Evolutionary conservation across 768 basidiomycete species (phyloP).

Genomic region (Podaxis sp.): DNA sequence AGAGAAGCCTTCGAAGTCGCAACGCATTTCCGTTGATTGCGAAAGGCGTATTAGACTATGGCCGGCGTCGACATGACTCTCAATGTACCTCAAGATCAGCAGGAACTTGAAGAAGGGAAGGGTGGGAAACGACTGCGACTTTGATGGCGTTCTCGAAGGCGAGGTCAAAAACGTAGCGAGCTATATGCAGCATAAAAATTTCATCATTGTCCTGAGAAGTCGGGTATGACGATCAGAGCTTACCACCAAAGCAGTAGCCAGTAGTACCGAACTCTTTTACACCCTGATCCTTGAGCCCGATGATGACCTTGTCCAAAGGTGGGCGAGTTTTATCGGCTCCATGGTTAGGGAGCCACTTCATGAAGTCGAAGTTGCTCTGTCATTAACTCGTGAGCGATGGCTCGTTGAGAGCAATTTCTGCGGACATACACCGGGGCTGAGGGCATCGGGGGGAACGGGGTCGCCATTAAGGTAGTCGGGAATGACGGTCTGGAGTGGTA

Average conservation of each 20-base stretch:
- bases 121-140: slow-evolving; percentile 55
- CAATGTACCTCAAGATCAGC: slow-evolving; percentile 57
- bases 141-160: slow-evolving; percentile 54
- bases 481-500: not conserved
- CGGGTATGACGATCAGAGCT: slow-evolving; percentile 13
- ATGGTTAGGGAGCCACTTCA: slow-evolving; percentile 46
- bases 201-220: no score
- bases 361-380: slow-evolving; percentile 36
- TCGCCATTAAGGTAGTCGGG: slow-evolving; percentile 17
- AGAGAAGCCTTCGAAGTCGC: slow-evolving; percentile 49
- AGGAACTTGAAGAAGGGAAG: slow-evolving; percentile 59
- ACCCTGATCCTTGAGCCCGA: slow-evolving; percentile 56
- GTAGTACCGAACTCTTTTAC: slow-evolving; percentile 57
- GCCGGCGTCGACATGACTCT: not conserved
- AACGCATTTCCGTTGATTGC: slow-evolving; percentile 43
- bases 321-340: slow-evolving; percentile 41
- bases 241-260: slow-evolving; percentile 73
- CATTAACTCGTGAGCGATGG: not conserved
- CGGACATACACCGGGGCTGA: slow-evolving; percentile 1
- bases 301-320: slow-evolving; percentile 53
- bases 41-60: not conserved
- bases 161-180: slow-evolving; percentile 60
- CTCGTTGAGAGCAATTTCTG: not conserved
- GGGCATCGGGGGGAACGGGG: slow-evolving; percentile 11
- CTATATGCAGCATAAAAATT: slow-evolving; percentile 28